Percentiles rank a stretch among this genome's conserved stretches.
These are phyloP conservation scores for Heterobasidion irregulare DNA, from an alignment of 1,284 basidiomycete genomes.

Conservation along the genomic window DNA sequence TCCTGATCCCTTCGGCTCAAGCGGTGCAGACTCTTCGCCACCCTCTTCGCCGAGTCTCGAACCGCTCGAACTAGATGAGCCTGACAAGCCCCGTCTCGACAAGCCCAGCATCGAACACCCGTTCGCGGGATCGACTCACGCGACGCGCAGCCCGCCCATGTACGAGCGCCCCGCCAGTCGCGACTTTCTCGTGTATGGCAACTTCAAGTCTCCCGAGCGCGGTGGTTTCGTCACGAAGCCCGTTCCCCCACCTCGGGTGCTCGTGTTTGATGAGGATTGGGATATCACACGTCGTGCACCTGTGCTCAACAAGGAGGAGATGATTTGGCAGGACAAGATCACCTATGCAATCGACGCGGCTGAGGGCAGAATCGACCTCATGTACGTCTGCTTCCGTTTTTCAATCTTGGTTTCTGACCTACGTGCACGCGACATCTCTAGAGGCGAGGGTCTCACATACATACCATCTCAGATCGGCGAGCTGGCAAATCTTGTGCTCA, in stretches of 20 bases:
- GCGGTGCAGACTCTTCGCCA: not conserved
- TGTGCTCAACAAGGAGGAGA: conserved; percentile 15
- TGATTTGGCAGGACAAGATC: conserved; percentile 33
- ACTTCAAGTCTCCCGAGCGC: no score
- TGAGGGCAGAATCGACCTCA: conserved; percentile 28
- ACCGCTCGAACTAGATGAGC: not conserved
- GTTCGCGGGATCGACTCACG: conserved; percentile 10
- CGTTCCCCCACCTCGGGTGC: no score
- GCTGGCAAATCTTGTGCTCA: conserved; percentile 29
- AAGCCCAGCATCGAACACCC: conserved; percentile 6
- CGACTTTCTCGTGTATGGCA: not conserved
- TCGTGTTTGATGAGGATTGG: not conserved
- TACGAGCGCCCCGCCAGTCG: conserved; percentile 3
- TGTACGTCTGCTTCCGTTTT: conserved; percentile 22
- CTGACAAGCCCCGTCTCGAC: not conserved
- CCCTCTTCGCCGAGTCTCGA: conserved; percentile 2
- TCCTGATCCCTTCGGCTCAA: not conserved
- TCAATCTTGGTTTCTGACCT: not conserved
- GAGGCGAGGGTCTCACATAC: conserved; percentile 24
- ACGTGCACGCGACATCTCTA: conserved; percentile 11
- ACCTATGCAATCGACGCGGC: conserved; percentile 27
- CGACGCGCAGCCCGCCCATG: conserved; percentile 8
- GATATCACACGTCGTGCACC: conserved; percentile 5
- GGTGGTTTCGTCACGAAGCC: not conserved
- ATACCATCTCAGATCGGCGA: conserved; percentile 35